phyloP scores from a whole-genome alignment of 192 early-diverging fungal species.

The Chytriomyces sp. region DNA sequence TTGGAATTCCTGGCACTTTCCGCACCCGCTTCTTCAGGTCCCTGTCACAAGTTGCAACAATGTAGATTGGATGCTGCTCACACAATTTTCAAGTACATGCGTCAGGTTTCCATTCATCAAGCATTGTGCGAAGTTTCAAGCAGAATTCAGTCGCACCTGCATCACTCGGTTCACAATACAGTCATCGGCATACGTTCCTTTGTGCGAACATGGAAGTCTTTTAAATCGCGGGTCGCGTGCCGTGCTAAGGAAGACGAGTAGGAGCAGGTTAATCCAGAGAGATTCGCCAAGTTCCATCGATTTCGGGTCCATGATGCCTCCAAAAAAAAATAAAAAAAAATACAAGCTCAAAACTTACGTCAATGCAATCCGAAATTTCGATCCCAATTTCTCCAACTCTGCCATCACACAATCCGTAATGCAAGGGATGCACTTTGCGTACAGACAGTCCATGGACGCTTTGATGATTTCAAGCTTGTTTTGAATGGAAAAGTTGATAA shows the following conservation, averaged over 20 bases:
- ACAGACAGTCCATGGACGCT: constrained; percentile 94
- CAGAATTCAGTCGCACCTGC: constrained; percentile 38
- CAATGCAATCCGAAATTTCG: constrained; percentile 93
- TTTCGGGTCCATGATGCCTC: background rate
- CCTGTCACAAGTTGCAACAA: constrained; percentile 97
- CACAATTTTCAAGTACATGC: background rate
- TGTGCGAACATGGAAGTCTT: constrained; percentile 92
- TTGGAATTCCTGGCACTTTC: constrained; percentile 94
- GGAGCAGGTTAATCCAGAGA: background rate
- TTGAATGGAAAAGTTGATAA: constrained; percentile 99
- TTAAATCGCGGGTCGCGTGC: constrained; percentile 98
- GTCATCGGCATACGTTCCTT: constrained; percentile 99
- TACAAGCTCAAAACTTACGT: constrained; percentile 48
- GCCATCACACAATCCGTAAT: constrained; percentile 99
- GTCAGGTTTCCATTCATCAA: constrained; percentile 2
- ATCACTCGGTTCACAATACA: constrained; percentile 90
- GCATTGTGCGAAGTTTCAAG: too few relatives aligned
- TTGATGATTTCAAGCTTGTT: constrained; percentile 97
- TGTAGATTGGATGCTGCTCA: constrained; percentile 93
- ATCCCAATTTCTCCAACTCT: constrained; percentile 96
- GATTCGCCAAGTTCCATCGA: too few relatives aligned
- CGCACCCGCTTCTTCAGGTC: constrained; percentile 95
- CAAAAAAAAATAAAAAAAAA: constrained; percentile 3
- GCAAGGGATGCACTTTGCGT: constrained; percentile 78
- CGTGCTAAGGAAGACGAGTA: constrained; percentile 51